Conservation (phyloP, 2,329 filamentous ascomycete genomes). For the Dactylellina leptospora region DNA sequence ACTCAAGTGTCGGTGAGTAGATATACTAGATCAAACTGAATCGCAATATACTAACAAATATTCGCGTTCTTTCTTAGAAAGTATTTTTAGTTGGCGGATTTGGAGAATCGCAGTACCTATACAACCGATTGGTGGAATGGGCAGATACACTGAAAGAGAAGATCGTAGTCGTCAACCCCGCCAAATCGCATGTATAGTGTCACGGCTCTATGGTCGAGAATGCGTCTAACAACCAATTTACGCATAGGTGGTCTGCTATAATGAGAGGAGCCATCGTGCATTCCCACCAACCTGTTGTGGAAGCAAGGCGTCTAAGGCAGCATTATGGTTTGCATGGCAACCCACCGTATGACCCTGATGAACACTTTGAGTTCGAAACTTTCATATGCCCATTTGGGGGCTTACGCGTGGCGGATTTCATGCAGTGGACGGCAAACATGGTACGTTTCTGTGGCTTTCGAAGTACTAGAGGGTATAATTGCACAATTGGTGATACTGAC, state of each 20-base stretch:
- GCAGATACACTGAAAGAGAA: neutral
- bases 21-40: too few relatives aligned
- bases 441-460: too few relatives aligned
- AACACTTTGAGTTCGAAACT: neutral
- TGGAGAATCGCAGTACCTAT: conserved; percentile 26
- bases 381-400: neutral
- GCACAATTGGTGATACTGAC: too few relatives aligned
- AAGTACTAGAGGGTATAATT: neutral
- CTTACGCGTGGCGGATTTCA: neutral
- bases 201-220: neutral
- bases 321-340: conserved; percentile 16
- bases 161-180: conserved; percentile 21
- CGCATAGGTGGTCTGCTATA: conserved; percentile 27
- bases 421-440: neutral
- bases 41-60: too few relatives aligned
- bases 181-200: conserved; percentile 27
- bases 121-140: conserved; percentile 19
- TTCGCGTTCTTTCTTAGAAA: neutral
- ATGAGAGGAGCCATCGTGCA: conserved; percentile 29
- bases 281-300: conserved; percentile 9
- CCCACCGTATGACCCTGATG: neutral
- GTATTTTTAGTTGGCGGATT: conserved; percentile 33
- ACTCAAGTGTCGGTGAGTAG: too few relatives aligned
- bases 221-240: neutral
- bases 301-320: conserved; percentile 15